Evolutionary conservation across 495 filamentous ascomycete species (phyloP).

Genomic region (Peziza echinospora): DNA sequence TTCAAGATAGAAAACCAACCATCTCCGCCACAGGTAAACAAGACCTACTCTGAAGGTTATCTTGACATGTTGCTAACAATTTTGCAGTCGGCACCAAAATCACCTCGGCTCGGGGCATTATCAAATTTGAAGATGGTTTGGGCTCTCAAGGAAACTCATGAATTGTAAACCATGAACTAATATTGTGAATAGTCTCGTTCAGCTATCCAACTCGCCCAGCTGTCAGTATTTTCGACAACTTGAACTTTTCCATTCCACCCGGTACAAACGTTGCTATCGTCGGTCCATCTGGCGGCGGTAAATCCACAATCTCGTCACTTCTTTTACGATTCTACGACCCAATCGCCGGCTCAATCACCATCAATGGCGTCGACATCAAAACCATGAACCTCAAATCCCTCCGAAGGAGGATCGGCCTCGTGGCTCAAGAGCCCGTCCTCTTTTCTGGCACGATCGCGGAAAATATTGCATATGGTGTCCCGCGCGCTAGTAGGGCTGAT

Average conservation of each 20-base stretch:
- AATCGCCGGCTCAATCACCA: constrained; percentile 50
- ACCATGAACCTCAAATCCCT: constrained; percentile 84
- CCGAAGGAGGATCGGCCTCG: constrained; percentile 82
- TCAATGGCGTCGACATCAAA: constrained; percentile 66
- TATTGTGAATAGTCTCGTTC: too few species aligned
- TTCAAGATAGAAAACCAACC: constrained; percentile 75
- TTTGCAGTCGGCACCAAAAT: constrained; percentile 53
- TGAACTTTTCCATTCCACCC: constrained; percentile 77
- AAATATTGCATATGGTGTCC: constrained; percentile 87
- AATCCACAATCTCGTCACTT: constrained; percentile 77
- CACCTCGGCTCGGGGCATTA: constrained; percentile 60
- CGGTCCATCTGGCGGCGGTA: constrained; percentile 82
- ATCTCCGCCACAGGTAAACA: constrained; percentile 82
- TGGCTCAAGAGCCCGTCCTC: constrained; percentile 84
- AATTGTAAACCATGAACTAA: too few species aligned
- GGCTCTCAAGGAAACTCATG: too few species aligned
- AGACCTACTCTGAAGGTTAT: not conserved
- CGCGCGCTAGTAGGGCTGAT: constrained; percentile 51
- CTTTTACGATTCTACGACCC: constrained; percentile 81
- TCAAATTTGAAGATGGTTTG: constrained; percentile 65
- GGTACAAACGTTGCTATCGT: constrained; percentile 92
- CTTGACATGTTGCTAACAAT: constrained; percentile 1
- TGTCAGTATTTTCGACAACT: constrained; percentile 69
- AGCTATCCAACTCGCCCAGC: constrained; percentile 80
- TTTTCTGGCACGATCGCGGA: constrained; percentile 92